Conservation (phyloP, 768 basidiomycete genomes). For the Tephrocybe sp. region DNA sequence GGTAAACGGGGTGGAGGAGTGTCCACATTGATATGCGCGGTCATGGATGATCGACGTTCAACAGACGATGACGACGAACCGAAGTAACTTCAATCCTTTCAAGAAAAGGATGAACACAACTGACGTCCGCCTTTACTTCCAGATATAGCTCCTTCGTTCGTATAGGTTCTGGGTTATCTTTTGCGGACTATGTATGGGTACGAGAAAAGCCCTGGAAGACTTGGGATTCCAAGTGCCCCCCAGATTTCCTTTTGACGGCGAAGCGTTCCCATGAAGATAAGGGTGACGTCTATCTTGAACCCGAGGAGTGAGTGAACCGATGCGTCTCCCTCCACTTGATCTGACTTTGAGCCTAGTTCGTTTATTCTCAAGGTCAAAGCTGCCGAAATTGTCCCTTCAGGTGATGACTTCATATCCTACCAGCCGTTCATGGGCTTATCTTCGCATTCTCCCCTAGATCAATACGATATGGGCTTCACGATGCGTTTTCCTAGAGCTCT, state of each 20-base stretch:
- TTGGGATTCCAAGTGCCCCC: conserved; percentile 74
- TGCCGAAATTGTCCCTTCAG: conserved; percentile 81
- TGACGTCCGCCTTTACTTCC: conserved; percentile 1
- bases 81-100: conserved; percentile 42
- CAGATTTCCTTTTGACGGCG: conserved; percentile 65
- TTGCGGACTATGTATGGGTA: conserved; percentile 85
- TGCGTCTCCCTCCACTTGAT: not conserved
- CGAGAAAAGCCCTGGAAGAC: conserved; percentile 78
- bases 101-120: not conserved
- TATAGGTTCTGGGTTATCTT: conserved; percentile 87
- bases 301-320: conserved; percentile 67
- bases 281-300: conserved; percentile 89
- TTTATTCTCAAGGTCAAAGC: conserved; percentile 95
- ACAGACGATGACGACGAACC: conserved; percentile 60
- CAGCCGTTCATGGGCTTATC: not conserved
- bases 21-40: conserved; percentile 87
- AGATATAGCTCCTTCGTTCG: conserved; percentile 90
- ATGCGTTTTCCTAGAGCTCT: conserved; percentile 94
- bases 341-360: conserved; percentile 51
- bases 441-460: conserved; percentile 47
- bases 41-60: conserved; percentile 69
- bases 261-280: conserved; percentile 71
- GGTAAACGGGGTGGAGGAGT: conserved; percentile 87
- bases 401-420: conserved; percentile 36
- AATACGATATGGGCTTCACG: conserved; percentile 83